phyloP scores from a whole-genome alignment of 1,139 yeast genomes.

The Scheffersomyces illinoinensis region DNA sequence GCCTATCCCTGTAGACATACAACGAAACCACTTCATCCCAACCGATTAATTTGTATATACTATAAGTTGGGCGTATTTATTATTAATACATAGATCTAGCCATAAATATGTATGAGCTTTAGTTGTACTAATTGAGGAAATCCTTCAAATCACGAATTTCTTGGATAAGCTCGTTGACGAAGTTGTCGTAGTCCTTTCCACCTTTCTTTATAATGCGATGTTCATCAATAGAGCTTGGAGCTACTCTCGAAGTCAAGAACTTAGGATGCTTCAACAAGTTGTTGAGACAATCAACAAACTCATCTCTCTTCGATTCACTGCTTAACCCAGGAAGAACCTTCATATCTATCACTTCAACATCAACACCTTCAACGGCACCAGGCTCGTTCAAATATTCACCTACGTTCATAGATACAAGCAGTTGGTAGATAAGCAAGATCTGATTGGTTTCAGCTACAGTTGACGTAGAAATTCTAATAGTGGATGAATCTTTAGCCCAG shows the following conservation, averaged over 20 bases:
- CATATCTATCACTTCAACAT: slow-evolving; percentile 21
- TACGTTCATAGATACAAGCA: slow-evolving; percentile 52
- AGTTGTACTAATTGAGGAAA: slow-evolving; percentile 22
- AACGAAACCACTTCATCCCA: slow-evolving; percentile 28
- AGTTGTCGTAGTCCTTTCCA: slow-evolving; percentile 38
- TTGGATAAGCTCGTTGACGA: slow-evolving; percentile 51
- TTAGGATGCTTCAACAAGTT: slow-evolving; percentile 85
- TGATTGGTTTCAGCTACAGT: slow-evolving; percentile 79
- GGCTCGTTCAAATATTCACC: slow-evolving; percentile 35
- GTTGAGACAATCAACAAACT: slow-evolving; percentile 58
- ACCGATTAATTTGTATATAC: background rate
- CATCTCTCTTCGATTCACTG: slow-evolving; percentile 53
- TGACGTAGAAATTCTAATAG: slow-evolving; percentile 61
- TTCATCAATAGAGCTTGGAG: slow-evolving; percentile 66
- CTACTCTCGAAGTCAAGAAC: slow-evolving; percentile 68
- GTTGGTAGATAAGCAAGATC: slow-evolving; percentile 63
- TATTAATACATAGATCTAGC: background rate
- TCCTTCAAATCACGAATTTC: slow-evolving; percentile 60
- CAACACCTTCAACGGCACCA: slow-evolving; percentile 13
- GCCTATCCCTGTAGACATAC: slow-evolving; percentile 34
- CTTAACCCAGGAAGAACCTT: slow-evolving; percentile 63
- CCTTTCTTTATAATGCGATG: slow-evolving; percentile 50
- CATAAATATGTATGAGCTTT: background rate
- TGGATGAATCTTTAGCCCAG: slow-evolving; percentile 65
- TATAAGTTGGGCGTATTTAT: background rate